phyloP scores from a whole-genome alignment of 257 asterid species.

The Craterostigma plantagineum region DNA sequence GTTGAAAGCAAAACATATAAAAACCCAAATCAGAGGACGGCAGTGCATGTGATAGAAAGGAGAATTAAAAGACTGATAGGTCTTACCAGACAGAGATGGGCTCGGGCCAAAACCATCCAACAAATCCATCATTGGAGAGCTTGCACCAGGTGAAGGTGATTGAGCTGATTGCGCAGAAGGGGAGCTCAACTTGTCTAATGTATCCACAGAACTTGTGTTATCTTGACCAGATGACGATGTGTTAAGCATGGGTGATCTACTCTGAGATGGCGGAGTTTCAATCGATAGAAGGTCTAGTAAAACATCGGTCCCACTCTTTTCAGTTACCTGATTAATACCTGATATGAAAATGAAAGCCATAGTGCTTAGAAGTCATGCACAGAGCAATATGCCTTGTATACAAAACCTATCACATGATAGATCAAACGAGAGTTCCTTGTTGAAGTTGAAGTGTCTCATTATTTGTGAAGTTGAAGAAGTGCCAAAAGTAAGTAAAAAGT shows the following conservation, averaged over 20 bases:
- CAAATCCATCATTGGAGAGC: slow-evolving; percentile 71
- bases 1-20: slow-evolving; percentile 10
- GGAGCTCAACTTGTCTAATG: slow-evolving; percentile 31
- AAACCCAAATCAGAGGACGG: slow-evolving; percentile 7
- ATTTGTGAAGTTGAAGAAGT: no score
- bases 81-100: slow-evolving; percentile 40
- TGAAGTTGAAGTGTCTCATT: no score
- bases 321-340: slow-evolving; percentile 36
- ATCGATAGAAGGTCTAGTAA: slow-evolving; percentile 78
- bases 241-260: slow-evolving; percentile 32
- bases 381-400: neutral
- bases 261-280: slow-evolving; percentile 58
- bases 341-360: slow-evolving; percentile 4
- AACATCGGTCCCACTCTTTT: slow-evolving; percentile 46
- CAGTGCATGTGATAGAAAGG: slow-evolving; percentile 5
- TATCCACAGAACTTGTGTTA: slow-evolving; percentile 29
- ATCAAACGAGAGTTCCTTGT: no score
- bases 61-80: slow-evolving; percentile 6
- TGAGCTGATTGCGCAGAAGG: slow-evolving; percentile 35
- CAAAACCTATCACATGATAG: neutral
- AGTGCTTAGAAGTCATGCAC: neutral
- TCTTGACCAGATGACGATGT: no score
- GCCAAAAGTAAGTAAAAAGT: no score
- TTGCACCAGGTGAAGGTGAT: slow-evolving; percentile 26
- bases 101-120: slow-evolving; percentile 62